A percentile compares a stretch with the other conserved stretches of the same genome.
Evolutionary conservation across 805 yeast species (phyloP).

Genomic region (Zygotorulaspora florentina): DNA sequence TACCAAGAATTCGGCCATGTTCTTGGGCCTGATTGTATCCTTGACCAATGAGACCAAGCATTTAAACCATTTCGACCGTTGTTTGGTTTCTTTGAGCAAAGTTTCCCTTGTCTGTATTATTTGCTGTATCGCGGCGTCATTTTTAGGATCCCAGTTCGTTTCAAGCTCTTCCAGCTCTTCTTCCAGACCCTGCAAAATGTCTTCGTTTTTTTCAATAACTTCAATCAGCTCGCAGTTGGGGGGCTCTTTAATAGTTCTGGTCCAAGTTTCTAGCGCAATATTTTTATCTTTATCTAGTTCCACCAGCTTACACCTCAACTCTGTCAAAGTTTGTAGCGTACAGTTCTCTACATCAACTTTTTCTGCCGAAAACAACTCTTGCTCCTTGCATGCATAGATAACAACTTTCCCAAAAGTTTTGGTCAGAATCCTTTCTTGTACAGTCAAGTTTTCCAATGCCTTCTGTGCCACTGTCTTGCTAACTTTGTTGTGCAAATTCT

Average conservation of each 20-base stretch:
- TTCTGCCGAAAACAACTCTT: conserved; percentile 13
- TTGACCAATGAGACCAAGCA: conserved; percentile 21
- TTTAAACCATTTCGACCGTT: conserved; percentile 19
- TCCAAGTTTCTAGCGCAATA: conserved; percentile 8
- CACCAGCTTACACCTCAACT: conserved; percentile 23
- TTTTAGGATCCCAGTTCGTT: conserved; percentile 15
- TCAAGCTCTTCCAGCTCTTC: conserved; percentile 10
- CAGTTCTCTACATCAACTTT: conserved; percentile 10
- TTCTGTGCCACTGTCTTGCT: conserved; percentile 37
- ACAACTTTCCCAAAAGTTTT: conserved; percentile 44
- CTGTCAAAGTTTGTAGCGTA: conserved; percentile 19
- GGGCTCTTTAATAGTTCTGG: conserved; percentile 15
- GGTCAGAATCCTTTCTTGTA: conserved; percentile 33
- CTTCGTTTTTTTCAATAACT: conserved; percentile 6
- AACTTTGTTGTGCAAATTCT: conserved; percentile 42
- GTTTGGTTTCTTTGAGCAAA: conserved; percentile 17
- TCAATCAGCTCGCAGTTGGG: conserved; percentile 15
- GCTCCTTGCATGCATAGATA: conserved; percentile 42
- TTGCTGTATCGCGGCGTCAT: conserved; percentile 13
- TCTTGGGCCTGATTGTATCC: conserved; percentile 25
- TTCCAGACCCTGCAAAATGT: conserved; percentile 9
- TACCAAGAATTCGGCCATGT: conserved; percentile 27
- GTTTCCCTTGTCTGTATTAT: conserved; percentile 11
- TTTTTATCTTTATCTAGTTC: conserved; percentile 22
- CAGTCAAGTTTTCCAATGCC: conserved; percentile 37